Evolutionary conservation across 306 rosid species (phyloP), one percentile per base, ranked within the genome.

Genomic region (Purshia tridentata): DNA sequence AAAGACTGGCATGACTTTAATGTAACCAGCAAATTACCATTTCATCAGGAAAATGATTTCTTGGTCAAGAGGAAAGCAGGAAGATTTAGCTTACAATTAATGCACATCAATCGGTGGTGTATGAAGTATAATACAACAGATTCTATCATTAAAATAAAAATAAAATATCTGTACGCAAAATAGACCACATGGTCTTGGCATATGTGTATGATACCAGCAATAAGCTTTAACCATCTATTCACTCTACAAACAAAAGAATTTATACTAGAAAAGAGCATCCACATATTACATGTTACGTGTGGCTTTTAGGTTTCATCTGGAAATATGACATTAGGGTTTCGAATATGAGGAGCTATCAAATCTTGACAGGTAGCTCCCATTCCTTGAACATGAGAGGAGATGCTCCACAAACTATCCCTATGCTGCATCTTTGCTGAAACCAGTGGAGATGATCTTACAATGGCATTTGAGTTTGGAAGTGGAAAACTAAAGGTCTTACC

Each of bases 311-410:
- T 75, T 81, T 83, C 85, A 37, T 70, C 82, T 29, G 72, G 79
- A 76, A 86, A 79, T 59, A 92, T 54, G 65, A 90, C 64, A 71
- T 89, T 87, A 12, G 89, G 90, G 80, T 92, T 92, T 72, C 93
- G 87, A 73, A 67, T 73, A 54, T 87, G 83, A 60, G 79, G 67
- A 74, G 67, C 60, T 20, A 68, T 62, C 20, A 18, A 67, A 49
- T 75, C 70, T 52, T 70, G 51, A 65, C 81, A 49, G 61, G 65
- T 40, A 62, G 61, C 54, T 74, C 45, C 67, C 57, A 39, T 72
- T 51, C 41, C 80, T 35, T 78, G 70, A 63, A 74, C 68, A 58
- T 70, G 60, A 72, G 81, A 86, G 48, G 96, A 86, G 76, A 92
- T 74, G 88, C 92, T 92, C 94, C 98, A 92, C 19, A 90, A 49